Conservation (phyloP, 179 eudicot species). For the Beta macrorhiza region DNA sequence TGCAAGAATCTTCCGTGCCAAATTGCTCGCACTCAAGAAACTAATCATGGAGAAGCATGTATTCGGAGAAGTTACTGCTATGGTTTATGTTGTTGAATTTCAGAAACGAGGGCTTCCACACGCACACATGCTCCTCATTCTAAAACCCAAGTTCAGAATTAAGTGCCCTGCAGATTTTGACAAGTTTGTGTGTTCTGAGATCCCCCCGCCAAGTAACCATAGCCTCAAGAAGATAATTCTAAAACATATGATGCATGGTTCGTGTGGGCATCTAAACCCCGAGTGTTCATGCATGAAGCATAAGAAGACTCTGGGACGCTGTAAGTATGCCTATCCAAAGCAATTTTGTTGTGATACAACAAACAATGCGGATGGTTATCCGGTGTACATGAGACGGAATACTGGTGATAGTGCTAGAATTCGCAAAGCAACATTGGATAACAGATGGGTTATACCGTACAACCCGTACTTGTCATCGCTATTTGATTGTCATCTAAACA, state of each 20-base stretch:
- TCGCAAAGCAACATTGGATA: slow-evolving; percentile 15
- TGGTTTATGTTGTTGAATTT: too few relatives aligned
- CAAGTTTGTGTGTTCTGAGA: slow-evolving; percentile 4
- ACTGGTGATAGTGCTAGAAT: not conserved
- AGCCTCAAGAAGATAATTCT: not conserved
- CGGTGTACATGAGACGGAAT: not conserved
- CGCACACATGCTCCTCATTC: too few relatives aligned
- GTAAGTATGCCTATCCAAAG: slow-evolving; percentile 12
- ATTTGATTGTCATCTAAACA: slow-evolving; percentile 29
- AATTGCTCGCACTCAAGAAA: too few relatives aligned
- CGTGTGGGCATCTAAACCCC: slow-evolving; percentile 14
- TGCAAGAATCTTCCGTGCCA: too few relatives aligned
- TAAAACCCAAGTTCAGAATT: too few relatives aligned
- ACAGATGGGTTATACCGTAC: slow-evolving; percentile 27
- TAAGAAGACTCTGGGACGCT: not conserved
- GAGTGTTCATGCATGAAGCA: slow-evolving; percentile 14
- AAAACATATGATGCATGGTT: slow-evolving; percentile 34
- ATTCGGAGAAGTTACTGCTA: too few relatives aligned
- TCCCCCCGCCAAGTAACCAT: not conserved
- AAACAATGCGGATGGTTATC: not conserved
- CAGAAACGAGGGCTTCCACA: too few relatives aligned
- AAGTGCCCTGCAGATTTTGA: too few relatives aligned
- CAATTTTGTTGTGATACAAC: not conserved
- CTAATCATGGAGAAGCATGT: too few relatives aligned
- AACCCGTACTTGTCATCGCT: slow-evolving; percentile 10